phyloP scores from a whole-genome alignment of 225 moss, liverwort and hornwort genomes.

The Sphagnum tenellum region DNA sequence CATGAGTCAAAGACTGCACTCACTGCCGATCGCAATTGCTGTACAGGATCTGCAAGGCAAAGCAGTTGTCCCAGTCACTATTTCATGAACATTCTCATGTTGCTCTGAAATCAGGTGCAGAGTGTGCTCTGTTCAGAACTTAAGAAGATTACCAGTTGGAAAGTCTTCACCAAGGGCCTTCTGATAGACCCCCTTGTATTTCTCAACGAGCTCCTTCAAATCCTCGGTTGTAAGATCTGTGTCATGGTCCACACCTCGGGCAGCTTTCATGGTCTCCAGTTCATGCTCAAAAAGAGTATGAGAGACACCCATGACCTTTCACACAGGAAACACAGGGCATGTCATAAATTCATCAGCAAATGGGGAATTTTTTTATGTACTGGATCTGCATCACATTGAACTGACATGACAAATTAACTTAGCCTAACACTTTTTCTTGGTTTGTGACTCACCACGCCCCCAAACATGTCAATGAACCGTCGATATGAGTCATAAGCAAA shows the following conservation, averaged over 20 bases:
- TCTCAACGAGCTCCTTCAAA: slow-evolving; percentile 68
- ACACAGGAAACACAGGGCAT: too few species aligned
- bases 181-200: slow-evolving; percentile 69
- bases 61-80: too few species aligned
- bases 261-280: slow-evolving; percentile 59
- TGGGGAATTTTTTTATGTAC: too few species aligned
- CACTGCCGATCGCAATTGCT: slow-evolving; percentile 66
- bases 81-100: too few species aligned
- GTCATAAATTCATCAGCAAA: too few species aligned
- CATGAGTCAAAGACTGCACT: slow-evolving; percentile 92
- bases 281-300: slow-evolving; percentile 77
- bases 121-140: too few species aligned
- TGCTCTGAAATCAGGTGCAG: too few species aligned
- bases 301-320: slow-evolving; percentile 84
- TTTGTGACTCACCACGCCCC: slow-evolving; percentile 65
- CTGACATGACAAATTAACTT: too few species aligned
- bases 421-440: too few species aligned
- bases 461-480: slow-evolving; percentile 94
- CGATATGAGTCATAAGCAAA: slow-evolving; percentile 87
- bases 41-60: slow-evolving; percentile 52
- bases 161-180: slow-evolving; percentile 66
- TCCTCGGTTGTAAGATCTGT: slow-evolving; percentile 84
- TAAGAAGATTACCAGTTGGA: slow-evolving; percentile 45
- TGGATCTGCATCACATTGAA: too few species aligned
- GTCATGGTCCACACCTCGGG: slow-evolving; percentile 43